phyloP scores from a whole-genome alignment of 2,329 filamentous ascomycete species.

The Cladophialophora immunda region DNA sequence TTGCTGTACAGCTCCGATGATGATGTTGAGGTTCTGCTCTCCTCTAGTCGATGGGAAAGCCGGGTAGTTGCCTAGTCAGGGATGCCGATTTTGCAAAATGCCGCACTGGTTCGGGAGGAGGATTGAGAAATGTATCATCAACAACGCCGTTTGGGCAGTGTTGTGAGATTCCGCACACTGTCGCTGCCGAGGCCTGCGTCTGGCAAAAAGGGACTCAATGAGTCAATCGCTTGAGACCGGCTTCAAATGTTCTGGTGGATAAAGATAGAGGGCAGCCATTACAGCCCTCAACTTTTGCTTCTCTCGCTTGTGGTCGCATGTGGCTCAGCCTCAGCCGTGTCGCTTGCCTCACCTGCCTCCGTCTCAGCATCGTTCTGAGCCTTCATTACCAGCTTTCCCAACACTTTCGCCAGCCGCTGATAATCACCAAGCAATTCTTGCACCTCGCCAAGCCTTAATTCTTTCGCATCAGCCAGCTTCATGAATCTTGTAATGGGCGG shows the following conservation, averaged over 20 bases:
- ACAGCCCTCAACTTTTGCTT: neutral
- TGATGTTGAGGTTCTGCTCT: neutral
- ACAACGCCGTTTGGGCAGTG: neutral
- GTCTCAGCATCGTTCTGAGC: slow-evolving; percentile 18
- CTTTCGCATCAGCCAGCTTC: slow-evolving; percentile 73
- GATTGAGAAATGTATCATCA: neutral
- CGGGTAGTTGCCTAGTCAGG: neutral
- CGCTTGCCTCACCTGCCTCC: slow-evolving; percentile 7
- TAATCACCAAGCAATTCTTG: slow-evolving; percentile 77
- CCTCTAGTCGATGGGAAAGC: neutral
- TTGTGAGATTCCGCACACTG: neutral
- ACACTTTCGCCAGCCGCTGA: slow-evolving; percentile 66
- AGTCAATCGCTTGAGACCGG: neutral
- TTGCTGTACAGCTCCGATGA: neutral
- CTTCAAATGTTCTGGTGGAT: neutral
- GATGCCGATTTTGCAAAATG: neutral
- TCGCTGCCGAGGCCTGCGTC: neutral
- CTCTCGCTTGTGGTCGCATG: neutral
- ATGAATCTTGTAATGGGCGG: slow-evolving; percentile 78
- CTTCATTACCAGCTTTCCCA: slow-evolving; percentile 37
- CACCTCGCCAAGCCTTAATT: slow-evolving; percentile 77
- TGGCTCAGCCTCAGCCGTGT: neutral
- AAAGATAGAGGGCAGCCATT: neutral
- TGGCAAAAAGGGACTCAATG: neutral
- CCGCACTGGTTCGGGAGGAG: neutral